These are phyloP conservation scores for Claviceps arundinis DNA, from an alignment of 2,329 filamentous ascomycete species.

Conservation along the genomic window DNA sequence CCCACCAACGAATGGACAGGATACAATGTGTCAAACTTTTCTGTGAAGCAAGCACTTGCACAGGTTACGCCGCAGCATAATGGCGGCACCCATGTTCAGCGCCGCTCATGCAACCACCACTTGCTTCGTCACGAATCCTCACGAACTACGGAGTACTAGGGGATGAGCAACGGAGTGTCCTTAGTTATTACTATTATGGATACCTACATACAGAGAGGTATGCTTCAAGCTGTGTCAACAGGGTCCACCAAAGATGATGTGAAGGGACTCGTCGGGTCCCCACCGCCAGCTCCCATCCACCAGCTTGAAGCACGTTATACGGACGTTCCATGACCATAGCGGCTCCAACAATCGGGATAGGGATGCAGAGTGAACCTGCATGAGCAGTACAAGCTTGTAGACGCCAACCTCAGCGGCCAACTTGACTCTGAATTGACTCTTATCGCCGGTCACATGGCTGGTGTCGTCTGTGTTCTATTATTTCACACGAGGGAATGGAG, in stretches of 20 bases:
- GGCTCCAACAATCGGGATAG: constrained; percentile 4
- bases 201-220: constrained; percentile 3
- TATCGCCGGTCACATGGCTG: constrained; percentile 6
- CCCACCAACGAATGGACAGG: constrained; percentile 3
- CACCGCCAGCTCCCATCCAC: constrained; percentile 8
- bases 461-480: constrained; percentile 1
- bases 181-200: constrained; percentile 2
- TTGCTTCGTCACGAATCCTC: constrained; percentile 6
- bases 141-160: constrained; percentile 9
- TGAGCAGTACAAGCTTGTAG: constrained; percentile 4
- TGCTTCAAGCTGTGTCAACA: constrained; percentile 6
- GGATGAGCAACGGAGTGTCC: constrained; percentile 1
- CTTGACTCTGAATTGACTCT: constrained; percentile 3
- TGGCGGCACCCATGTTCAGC: constrained; percentile 8
- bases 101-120: constrained; percentile 8
- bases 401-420: constrained; percentile 1
- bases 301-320: constrained; percentile 8
- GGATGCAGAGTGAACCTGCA: constrained; percentile 6
- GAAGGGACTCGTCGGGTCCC: constrained; percentile 8
- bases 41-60: constrained; percentile 7
- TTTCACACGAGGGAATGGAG: not conserved
- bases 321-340: constrained; percentile 4
- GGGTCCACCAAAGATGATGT: constrained; percentile 8
- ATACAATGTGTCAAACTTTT: constrained; percentile 6
- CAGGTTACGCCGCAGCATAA: constrained; percentile 7